Base-by-base conservation (phyloP, 257 asterid species). In the Osmanthus fragrans region DNA sequence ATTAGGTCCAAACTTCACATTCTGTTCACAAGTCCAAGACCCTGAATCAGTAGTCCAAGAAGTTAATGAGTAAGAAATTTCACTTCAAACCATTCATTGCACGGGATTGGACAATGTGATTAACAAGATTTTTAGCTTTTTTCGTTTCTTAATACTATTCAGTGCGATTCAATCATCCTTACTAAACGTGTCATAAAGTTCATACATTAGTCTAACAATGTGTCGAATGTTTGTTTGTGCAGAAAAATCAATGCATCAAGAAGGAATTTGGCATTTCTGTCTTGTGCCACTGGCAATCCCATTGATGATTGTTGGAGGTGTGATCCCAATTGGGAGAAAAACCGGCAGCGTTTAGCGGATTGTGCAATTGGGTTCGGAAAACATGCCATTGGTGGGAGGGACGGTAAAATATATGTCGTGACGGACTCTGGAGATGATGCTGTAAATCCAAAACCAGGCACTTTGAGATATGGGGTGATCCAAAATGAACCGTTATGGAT, bases 251-350 rank as follows among this genome's bases (percentile, higher is more conserved):
- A 90, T 81, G 90, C 90, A 67, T 83, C 96, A 70, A 85, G 98
- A 49, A 86, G 98, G 86, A 87, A 81, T 30, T 25, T 94, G 73
- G 96, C 85, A 8, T 94, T 82, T 40, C 87, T 94, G 12, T 92
- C 98, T 11, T 94, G 97, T 76, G 89, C 91, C 4, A 90, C 92
- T 0, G 97, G 97, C n/a, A 94, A 94, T 80, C 98, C 98, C 0
- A 92, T 94, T 5, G 98, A 94, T 82, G 96, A 94, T 81, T 92
- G 98, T 87, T 92, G 98, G 98, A 84, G 98, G 23, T 94, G 98
- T 72, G 98, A 94, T 78, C 84, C 88, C 7, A 80, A 87, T 10
- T 94, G 98, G 98, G 94, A 86, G 23, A 83, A 83, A 21, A 90
- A 90, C 82, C 88, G 98, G 4, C 83, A 90, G 68, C 78, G 87